phyloP scores from a whole-genome alignment of 2,329 filamentous ascomycete genomes.

The Trichoderma breve region DNA sequence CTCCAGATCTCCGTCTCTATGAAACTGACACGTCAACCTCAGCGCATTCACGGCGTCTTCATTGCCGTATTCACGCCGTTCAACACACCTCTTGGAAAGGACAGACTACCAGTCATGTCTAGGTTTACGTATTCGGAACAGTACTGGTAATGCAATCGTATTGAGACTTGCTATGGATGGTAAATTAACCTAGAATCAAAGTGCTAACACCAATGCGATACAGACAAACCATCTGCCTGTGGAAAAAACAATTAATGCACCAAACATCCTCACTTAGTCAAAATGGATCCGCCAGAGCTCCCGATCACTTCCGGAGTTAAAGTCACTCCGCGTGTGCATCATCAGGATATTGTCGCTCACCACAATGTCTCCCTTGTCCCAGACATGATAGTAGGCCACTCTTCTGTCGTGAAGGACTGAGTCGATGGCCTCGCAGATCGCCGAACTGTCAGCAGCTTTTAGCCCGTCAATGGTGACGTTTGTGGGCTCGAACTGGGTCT shows the following conservation, averaged over 20 bases:
- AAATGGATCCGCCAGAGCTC: slow-evolving; percentile 54
- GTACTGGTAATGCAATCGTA: neutral
- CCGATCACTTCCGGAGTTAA: slow-evolving; percentile 41
- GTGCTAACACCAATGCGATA: neutral
- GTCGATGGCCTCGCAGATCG: slow-evolving; percentile 42
- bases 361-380: slow-evolving; percentile 55
- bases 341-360: slow-evolving; percentile 51
- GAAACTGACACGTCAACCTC: neutral
- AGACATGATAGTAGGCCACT: slow-evolving; percentile 49
- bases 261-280: slow-evolving; percentile 32
- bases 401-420: slow-evolving; percentile 48
- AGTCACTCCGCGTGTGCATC: slow-evolving; percentile 51
- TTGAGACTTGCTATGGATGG: neutral
- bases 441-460: slow-evolving; percentile 30
- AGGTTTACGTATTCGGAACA: neutral
- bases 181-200: neutral
- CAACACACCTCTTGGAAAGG: neutral
- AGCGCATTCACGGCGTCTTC: neutral
- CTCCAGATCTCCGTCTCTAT: neutral
- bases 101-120: neutral
- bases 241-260: neutral
- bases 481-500: slow-evolving; percentile 50
- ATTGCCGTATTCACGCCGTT: neutral
- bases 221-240: neutral
- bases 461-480: slow-evolving; percentile 42